Conservation (phyloP, 192 early-diverging fungal genomes). For the Coemansia sp. region DNA sequence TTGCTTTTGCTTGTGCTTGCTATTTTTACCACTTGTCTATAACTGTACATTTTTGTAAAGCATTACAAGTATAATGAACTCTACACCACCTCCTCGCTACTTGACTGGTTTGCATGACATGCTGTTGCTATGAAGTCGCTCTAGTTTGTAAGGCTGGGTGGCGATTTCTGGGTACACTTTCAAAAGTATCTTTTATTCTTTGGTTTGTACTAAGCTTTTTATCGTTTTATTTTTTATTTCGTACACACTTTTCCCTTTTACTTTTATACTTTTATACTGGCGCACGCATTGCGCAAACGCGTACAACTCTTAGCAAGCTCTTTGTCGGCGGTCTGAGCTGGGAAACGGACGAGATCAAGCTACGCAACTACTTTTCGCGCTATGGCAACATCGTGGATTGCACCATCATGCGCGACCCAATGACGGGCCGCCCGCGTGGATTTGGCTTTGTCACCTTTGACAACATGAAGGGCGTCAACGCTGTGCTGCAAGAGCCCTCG, state of each 20-base stretch:
- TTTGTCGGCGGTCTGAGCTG: slow-evolving; percentile 88
- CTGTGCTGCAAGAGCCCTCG: slow-evolving; percentile 66
- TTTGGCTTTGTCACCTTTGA: slow-evolving; percentile 96
- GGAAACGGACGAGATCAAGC: slow-evolving; percentile 83
- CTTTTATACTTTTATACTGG: slow-evolving; percentile 56
- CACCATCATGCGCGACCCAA: slow-evolving; percentile 80
- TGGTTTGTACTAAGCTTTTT: slow-evolving; percentile 15
- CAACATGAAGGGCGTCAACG: slow-evolving; percentile 69
- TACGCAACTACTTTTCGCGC: slow-evolving; percentile 78
- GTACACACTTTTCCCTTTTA: not conserved
- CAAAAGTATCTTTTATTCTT: slow-evolving; percentile 76
- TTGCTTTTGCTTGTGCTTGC: not conserved
- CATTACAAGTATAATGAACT: slow-evolving; percentile 55
- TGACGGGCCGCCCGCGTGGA: slow-evolving; percentile 82
- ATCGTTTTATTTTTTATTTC: not conserved
- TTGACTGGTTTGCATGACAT: not conserved
- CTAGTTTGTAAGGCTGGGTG: not conserved
- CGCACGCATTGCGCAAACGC: not conserved
- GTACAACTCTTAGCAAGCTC: slow-evolving; percentile 67
- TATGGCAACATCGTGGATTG: slow-evolving; percentile 85
- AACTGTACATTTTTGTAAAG: slow-evolving; percentile 2
- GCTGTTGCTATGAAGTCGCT: not conserved
- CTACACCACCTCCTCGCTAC: not conserved
- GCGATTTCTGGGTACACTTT: slow-evolving; percentile 52
- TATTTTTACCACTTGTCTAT: not conserved